These are phyloP conservation scores for Edaphochlamys debaryana DNA, from an alignment of 139 green algal species.

Conservation along the genomic window DNA sequence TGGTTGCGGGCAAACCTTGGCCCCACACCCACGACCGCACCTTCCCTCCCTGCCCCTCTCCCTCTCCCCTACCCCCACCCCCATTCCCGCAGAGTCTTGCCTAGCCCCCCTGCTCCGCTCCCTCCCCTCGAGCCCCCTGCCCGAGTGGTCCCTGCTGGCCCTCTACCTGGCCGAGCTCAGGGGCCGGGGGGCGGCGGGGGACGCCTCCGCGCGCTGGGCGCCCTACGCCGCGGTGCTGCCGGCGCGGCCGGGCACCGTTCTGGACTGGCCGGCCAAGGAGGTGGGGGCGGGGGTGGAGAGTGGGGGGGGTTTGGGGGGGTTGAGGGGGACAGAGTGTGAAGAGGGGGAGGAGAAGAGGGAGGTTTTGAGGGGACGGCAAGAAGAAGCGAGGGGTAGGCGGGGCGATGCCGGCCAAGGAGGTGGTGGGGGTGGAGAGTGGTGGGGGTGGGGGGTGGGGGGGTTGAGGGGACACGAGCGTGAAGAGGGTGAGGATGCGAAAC, in stretches of 20 bases:
- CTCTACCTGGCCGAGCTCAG: slow-evolving; percentile 39
- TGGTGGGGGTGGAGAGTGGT: not conserved
- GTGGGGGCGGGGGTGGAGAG: not conserved
- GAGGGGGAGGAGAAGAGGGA: not conserved
- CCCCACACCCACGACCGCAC: no score
- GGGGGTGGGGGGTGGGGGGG: not conserved
- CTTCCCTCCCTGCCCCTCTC: no score
- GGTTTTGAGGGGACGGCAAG: not conserved
- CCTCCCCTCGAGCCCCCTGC: not conserved
- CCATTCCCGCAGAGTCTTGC: slow-evolving; percentile 10
- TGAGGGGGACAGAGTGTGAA: not conserved
- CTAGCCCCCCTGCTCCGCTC: slow-evolving; percentile 21
- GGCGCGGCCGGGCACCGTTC: slow-evolving; percentile 14
- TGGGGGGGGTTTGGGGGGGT: not conserved
- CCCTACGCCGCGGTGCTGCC: slow-evolving; percentile 24
- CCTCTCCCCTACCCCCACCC: no score
- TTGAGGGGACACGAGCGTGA: not conserved
- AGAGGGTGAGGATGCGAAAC: no score
- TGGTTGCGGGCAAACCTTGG: no score
- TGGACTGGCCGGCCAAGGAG: slow-evolving; percentile 33
- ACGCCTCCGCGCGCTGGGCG: not conserved
- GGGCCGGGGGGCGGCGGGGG: slow-evolving; percentile 1
- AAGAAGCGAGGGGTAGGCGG: no score
- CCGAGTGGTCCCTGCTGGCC: slow-evolving; percentile 38
- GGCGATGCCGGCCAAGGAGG: slow-evolving; percentile 19